These are phyloP conservation scores for Leccinum fibrillosum DNA, from an alignment of 768 basidiomycete genomes.

Conservation along the genomic window DNA sequence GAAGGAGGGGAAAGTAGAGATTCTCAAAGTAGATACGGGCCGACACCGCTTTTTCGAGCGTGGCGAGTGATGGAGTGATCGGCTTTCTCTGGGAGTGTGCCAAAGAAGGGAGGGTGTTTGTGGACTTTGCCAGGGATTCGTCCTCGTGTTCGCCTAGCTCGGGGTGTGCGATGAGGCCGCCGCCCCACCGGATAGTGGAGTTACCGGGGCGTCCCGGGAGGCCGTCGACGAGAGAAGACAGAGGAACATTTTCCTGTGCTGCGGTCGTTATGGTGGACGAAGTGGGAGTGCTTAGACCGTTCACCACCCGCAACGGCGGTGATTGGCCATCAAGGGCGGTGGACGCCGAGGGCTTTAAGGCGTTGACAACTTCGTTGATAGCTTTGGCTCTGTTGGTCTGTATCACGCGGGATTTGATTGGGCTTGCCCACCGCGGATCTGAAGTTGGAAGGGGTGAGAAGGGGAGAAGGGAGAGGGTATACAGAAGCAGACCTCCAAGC, in stretches of 20 bases:
- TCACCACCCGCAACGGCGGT: conserved; percentile 71
- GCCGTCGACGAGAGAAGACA: conserved; percentile 42
- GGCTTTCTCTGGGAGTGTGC: conserved; percentile 45
- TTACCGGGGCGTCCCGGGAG: conserved; percentile 54
- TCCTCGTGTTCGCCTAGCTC: conserved; percentile 63
- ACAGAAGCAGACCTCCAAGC: conserved; percentile 63
- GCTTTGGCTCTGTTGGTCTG: conserved; percentile 65
- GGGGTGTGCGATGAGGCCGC: conserved; percentile 60
- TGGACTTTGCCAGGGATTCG: conserved; percentile 24
- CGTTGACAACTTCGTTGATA: conserved; percentile 74
- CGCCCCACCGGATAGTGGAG: conserved; percentile 59
- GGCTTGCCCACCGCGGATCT: conserved; percentile 88
- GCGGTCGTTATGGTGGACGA: conserved; percentile 76
- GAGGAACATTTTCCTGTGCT: conserved; percentile 62
- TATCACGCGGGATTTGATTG: conserved; percentile 78
- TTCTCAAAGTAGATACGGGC: conserved; percentile 94
- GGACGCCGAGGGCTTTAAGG: conserved; percentile 56
- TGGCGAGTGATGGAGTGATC: conserved; percentile 84
- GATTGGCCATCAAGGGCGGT: conserved; percentile 38
- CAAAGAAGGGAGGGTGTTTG: conserved; percentile 28
- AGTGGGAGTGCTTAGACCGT: conserved; percentile 66
- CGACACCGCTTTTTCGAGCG: conserved; percentile 91
- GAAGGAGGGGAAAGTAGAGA: conserved; percentile 80
- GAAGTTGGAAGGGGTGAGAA: conserved; percentile 23
- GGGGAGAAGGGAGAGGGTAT: conserved; percentile 14